Evolutionary conservation across 495 filamentous ascomycete genomes (phyloP).

Genomic region (Annulohypoxylon moriforme): DNA sequence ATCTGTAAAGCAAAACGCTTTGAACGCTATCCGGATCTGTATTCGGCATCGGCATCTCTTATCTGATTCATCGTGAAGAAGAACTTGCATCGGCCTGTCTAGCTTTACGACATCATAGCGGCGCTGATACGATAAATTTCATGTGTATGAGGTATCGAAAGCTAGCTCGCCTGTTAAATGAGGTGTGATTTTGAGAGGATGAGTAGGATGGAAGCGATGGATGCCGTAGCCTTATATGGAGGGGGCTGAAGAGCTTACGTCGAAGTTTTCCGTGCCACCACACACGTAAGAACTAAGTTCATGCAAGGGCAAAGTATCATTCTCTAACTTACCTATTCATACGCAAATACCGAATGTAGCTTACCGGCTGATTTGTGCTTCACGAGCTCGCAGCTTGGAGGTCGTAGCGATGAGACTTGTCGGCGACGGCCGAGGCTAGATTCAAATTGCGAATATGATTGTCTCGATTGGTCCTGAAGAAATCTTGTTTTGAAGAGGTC

Average conservation of each 20-base stretch:
- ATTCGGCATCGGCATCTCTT: not conserved
- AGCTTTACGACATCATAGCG: not conserved
- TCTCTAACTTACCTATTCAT: not conserved
- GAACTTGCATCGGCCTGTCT: conserved; percentile 14
- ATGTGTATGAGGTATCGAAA: not conserved
- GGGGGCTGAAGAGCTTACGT: conserved; percentile 39
- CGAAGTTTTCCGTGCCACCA: conserved; percentile 25
- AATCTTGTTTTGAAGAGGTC: not conserved
- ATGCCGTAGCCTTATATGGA: conserved; percentile 28
- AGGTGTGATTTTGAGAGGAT: conserved; percentile 2
- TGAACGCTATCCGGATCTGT: not conserved
- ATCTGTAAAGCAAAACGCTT: conserved; percentile 9
- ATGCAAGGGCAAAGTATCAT: conserved; percentile 34
- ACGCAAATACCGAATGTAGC: conserved; percentile 1
- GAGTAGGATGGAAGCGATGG: conserved; percentile 5
- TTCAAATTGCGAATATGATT: not conserved
- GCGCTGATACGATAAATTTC: not conserved
- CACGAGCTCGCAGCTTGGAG: not conserved
- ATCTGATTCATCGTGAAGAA: not conserved
- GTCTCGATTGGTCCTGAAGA: not conserved
- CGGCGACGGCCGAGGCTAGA: conserved; percentile 3
- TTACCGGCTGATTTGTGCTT: not conserved
- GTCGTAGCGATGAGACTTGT: not conserved
- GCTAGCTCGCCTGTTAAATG: not conserved
- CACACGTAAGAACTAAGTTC: conserved; percentile 14